Conservation (phyloP, 2,329 filamentous ascomycete species). For the Sarocladium brachiariae region DNA sequence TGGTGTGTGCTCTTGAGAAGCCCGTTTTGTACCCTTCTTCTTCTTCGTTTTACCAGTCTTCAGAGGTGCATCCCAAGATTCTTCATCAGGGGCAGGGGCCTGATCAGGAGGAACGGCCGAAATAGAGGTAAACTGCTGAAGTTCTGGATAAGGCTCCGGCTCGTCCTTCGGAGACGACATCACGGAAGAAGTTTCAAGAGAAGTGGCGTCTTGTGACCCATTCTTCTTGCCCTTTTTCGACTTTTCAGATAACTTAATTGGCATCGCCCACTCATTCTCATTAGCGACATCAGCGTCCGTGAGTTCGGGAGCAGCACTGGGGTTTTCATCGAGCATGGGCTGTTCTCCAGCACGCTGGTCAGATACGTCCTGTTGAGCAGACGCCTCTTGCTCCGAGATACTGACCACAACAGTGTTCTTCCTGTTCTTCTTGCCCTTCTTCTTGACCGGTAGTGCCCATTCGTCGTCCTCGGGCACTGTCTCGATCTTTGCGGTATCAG, state of each 20-base stretch:
- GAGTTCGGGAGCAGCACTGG: background rate
- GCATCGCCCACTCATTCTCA: background rate
- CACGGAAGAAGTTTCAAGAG: background rate
- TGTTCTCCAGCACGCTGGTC: no score
- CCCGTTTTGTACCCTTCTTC: slow-evolving; percentile 10
- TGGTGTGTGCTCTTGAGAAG: background rate
- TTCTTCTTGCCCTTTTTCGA: slow-evolving; percentile 26
- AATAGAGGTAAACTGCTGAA: background rate
- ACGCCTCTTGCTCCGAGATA: background rate
- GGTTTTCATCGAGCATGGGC: background rate
- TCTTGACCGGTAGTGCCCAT: slow-evolving; percentile 16
- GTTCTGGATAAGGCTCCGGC: background rate
- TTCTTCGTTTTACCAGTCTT: slow-evolving; percentile 11
- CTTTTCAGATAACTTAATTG: slow-evolving; percentile 12
- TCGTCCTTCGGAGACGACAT: background rate
- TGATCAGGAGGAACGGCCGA: background rate
- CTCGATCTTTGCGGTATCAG: no score
- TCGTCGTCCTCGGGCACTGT: slow-evolving; percentile 1
- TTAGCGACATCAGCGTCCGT: no score
- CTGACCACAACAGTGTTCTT: slow-evolving; percentile 7
- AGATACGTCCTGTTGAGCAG: background rate
- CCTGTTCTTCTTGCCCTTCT: slow-evolving; percentile 25
- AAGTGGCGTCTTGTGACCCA: background rate
- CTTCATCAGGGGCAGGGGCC: background rate
- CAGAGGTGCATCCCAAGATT: background rate